Base-by-base conservation (phyloP, 257 asterid genomes). In the Cordia subcordata region DNA sequence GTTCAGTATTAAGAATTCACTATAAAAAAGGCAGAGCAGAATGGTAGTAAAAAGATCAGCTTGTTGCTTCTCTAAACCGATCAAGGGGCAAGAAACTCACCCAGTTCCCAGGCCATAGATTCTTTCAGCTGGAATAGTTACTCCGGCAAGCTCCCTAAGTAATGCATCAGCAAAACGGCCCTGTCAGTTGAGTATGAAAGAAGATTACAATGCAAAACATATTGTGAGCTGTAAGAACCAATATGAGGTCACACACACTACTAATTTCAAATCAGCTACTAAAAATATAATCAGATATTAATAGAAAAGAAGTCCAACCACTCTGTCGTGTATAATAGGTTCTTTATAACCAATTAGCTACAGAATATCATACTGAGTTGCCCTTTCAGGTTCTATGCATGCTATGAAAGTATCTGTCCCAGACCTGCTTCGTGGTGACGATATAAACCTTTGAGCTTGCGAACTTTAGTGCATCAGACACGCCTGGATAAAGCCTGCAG, bases 401-500 rank as follows among this genome's bases (percentile, higher is more conserved):
- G 50, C 59, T 23, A 2, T 33, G 51, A n/a, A 8, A 37, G 52
- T 50, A 27, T 47, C 18, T 32, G 42, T 49, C 49, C 60, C 27
- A 3, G 19, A 85, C 98, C 93, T 88, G 96, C 68, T 92, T 92
- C 11, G 95, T 92, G 0, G 99, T 92, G 78, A 92, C 96, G 54
- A 88, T 84, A 54, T 88, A 88, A 63, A 92, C 68, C 91, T 82
- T 79, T 53, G 99, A 86, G 81, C 91, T 92, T 33, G 99, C 85
- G 58, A 92, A 92, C 73, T 88, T 88, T 68, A 92, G 76, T 46
- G 98, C 98, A 72, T 92, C 98, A 5, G 96, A 69, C 57, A 92
- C 95, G 40, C 96, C 96, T 14, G 96, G 98, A 82, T 91, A 91
- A 53, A 88, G 81, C 73, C 98, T 91, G 87, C 77, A 66, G 64